These are phyloP conservation scores for Chalaropsis thielavioides DNA, from an alignment of 2,329 filamentous ascomycete genomes.

Conservation along the genomic window DNA sequence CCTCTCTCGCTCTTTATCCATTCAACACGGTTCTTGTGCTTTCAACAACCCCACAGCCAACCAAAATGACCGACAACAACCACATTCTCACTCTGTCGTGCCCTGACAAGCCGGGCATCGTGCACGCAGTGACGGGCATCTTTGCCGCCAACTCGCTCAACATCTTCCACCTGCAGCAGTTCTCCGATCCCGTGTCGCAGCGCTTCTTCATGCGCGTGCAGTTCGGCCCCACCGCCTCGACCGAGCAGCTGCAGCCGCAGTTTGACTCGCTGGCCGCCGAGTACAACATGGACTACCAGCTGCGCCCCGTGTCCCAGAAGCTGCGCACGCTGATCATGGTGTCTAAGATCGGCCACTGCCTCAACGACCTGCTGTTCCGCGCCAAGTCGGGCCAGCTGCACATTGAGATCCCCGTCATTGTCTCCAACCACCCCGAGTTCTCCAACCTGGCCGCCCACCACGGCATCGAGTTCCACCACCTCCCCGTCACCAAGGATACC, in stretches of 20 bases:
- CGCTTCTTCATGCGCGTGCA: slow-evolving; percentile 84
- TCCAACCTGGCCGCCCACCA: slow-evolving; percentile 53
- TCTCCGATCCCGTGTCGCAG: slow-evolving; percentile 57
- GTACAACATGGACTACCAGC: slow-evolving; percentile 56
- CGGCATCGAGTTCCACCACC: slow-evolving; percentile 64
- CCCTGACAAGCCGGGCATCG: slow-evolving; percentile 71
- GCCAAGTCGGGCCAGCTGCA: slow-evolving; percentile 58
- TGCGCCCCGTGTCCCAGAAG: slow-evolving; percentile 54
- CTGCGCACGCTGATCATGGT: slow-evolving; percentile 72
- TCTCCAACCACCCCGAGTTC: slow-evolving; percentile 72
- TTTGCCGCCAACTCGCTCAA: slow-evolving; percentile 61
- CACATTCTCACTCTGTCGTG: slow-evolving; percentile 70
- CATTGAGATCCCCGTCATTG: slow-evolving; percentile 62
- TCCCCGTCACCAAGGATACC: slow-evolving; percentile 66
- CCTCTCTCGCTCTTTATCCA: background rate
- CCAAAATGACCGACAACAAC: slow-evolving; percentile 15
- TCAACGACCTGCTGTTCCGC: slow-evolving; percentile 64
- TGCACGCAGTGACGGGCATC: slow-evolving; percentile 69
- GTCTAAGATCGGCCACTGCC: slow-evolving; percentile 34
- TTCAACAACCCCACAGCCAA: slow-evolving; percentile 7
- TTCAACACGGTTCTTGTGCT: slow-evolving; percentile 3
- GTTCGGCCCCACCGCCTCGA: slow-evolving; percentile 46
- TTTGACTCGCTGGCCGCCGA: slow-evolving; percentile 48
- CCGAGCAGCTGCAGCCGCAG: slow-evolving; percentile 37
- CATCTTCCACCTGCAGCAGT: slow-evolving; percentile 74